Evolutionary conservation across 2,329 filamentous ascomycete species (phyloP).

Genomic region (Claviceps sp.): DNA sequence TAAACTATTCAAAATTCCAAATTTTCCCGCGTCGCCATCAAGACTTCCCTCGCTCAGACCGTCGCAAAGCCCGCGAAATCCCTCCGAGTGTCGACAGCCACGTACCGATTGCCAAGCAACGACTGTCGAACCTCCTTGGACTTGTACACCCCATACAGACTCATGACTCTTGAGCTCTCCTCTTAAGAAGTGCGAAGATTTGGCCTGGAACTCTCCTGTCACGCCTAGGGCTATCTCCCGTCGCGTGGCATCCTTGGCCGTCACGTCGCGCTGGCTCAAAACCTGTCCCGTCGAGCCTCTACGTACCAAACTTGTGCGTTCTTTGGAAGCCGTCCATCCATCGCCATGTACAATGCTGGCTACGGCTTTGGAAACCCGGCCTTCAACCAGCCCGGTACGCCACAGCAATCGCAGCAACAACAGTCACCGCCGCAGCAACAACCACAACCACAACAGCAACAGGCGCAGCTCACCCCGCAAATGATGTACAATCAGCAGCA

Average conservation of each 20-base stretch:
- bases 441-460: slow-evolving; percentile 16
- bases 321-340: not conserved
- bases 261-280: not conserved
- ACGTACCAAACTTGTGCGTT: not conserved
- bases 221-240: not conserved
- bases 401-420: slow-evolving; percentile 24
- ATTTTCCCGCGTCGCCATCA: not conserved
- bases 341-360: slow-evolving; percentile 39
- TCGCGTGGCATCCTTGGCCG: not conserved
- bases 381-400: slow-evolving; percentile 24
- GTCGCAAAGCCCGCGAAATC: not conserved
- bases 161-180: not conserved
- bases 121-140: not conserved
- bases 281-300: not conserved
- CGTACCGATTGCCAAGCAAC: not conserved
- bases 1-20: not conserved
- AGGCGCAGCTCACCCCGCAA: slow-evolving; percentile 30
- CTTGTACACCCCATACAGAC: not conserved
- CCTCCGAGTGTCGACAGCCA: not conserved
- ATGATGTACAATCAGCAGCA: slow-evolving; percentile 47
- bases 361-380: slow-evolving; percentile 41
- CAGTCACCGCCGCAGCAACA: slow-evolving; percentile 25
- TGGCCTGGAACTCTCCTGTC: no score
- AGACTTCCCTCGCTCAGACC: not conserved
- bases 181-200: not conserved